Evolutionary conservation across 108 stramenopile genomes (phyloP).

Genomic region (Cyclotella atomus): DNA sequence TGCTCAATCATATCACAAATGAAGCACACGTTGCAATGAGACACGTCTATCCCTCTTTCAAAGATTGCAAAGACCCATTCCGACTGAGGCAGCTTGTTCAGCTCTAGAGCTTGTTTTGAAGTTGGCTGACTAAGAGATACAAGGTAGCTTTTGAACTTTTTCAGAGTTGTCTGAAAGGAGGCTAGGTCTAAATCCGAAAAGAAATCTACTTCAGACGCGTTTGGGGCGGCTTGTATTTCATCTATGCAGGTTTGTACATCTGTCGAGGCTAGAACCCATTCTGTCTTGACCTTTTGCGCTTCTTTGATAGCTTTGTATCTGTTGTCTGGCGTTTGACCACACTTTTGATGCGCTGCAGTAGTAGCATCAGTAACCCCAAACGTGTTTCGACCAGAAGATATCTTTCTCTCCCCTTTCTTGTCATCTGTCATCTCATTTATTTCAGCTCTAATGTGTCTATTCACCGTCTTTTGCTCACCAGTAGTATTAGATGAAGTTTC

Average conservation of each 20-base stretch:
- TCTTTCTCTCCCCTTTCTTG: too few relatives aligned
- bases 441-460: too few relatives aligned
- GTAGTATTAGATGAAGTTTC: too few relatives aligned
- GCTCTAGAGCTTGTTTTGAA: constrained; percentile 24
- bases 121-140: constrained; percentile 16
- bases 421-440: too few relatives aligned
- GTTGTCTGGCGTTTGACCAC: too few relatives aligned
- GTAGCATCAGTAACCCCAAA: too few relatives aligned
- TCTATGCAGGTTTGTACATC: constrained; percentile 30
- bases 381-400: too few relatives aligned
- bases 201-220: constrained; percentile 1
- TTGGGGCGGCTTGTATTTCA: constrained; percentile 18
- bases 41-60: constrained; percentile 25
- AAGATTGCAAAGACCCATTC: constrained; percentile 37
- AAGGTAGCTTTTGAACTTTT: constrained; percentile 30
- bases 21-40: constrained; percentile 43
- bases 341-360: neutral
- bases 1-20: constrained; percentile 29
- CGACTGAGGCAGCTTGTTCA: constrained; percentile 9
- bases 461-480: too few relatives aligned
- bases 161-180: constrained; percentile 22
- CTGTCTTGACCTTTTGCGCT: neutral
- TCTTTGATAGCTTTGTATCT: neutral
- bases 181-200: constrained; percentile 22
- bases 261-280: constrained; percentile 23